Evolutionary conservation across 2,329 filamentous ascomycete species (phyloP).

Genomic region (Fusarium poae): DNA sequence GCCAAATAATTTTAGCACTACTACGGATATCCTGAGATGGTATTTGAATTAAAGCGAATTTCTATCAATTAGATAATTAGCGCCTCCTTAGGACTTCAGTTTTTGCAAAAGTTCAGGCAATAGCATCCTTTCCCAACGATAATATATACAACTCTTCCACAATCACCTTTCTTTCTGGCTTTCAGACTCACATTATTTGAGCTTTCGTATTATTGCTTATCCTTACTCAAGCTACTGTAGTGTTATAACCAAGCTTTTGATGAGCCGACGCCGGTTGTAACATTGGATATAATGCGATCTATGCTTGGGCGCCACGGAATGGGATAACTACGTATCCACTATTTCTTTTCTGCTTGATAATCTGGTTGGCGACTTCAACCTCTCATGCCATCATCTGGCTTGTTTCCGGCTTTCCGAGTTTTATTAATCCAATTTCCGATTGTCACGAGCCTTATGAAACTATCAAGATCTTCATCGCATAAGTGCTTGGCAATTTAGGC

Average conservation of each 20-base stretch:
- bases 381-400: not conserved
- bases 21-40: accelerated
- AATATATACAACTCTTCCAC: not conserved
- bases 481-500: accelerated
- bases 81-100: too few species aligned
- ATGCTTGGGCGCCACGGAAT: too few species aligned
- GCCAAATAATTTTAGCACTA: not conserved
- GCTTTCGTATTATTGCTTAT: too few species aligned
- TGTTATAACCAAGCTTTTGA: too few species aligned
- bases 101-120: not conserved
- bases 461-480: not conserved
- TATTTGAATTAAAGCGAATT: not conserved
- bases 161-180: not conserved
- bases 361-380: not conserved
- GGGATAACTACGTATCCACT: accelerated
- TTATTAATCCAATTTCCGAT: not conserved
- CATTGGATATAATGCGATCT: not conserved
- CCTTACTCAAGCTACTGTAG: too few species aligned
- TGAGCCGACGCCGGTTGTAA: not conserved
- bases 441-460: not conserved
- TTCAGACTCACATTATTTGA: too few species aligned
- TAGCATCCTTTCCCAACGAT: accelerated
- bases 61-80: not conserved
- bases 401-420: not conserved
- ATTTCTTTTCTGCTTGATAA: not conserved